Conservation (phyloP, 1,284 basidiomycete species). For the Ustilago shanxiensis region DNA sequence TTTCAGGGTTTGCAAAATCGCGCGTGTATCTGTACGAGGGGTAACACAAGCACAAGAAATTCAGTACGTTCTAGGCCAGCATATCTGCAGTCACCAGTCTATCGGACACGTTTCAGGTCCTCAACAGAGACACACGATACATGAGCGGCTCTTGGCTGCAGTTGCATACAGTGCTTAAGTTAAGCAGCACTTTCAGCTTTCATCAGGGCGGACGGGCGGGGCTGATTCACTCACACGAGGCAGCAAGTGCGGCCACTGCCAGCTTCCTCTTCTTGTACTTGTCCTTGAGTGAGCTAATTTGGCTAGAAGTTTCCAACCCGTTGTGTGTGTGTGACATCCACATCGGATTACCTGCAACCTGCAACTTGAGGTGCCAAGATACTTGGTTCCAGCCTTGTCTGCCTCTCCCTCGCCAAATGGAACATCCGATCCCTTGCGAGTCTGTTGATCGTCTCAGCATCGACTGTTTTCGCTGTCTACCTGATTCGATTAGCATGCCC, state of each 20-base stretch:
- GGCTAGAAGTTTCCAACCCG: not conserved
- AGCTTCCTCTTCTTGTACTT: not conserved
- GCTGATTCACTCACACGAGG: not conserved
- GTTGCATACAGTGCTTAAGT: not conserved
- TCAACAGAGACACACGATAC: too few relatives aligned
- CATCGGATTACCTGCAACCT: conserved; percentile 11
- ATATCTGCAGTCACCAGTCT: not conserved
- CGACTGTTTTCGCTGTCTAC: not conserved
- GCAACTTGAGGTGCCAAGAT: conserved; percentile 27
- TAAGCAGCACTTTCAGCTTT: not conserved
- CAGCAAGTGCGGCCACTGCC: not conserved
- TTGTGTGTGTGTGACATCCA: not conserved
- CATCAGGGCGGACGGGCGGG: not conserved
- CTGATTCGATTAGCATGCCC: not conserved
- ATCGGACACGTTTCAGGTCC: too few relatives aligned
- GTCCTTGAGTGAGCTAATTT: not conserved
- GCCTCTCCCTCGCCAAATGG: not conserved
- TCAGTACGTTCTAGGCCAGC: too few relatives aligned
- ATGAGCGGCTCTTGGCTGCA: conserved; percentile 7
- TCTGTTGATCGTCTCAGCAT: conserved; percentile 1
- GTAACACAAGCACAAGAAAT: not conserved
- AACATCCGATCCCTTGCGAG: conserved; percentile 3
- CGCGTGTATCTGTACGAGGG: conserved; percentile 3
- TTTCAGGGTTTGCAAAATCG: not conserved
- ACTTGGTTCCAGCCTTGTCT: conserved; percentile 20